These are phyloP conservation scores for Ophiostoma quercus DNA, from an alignment of 2,329 filamentous ascomycete genomes.

Conservation along the genomic window DNA sequence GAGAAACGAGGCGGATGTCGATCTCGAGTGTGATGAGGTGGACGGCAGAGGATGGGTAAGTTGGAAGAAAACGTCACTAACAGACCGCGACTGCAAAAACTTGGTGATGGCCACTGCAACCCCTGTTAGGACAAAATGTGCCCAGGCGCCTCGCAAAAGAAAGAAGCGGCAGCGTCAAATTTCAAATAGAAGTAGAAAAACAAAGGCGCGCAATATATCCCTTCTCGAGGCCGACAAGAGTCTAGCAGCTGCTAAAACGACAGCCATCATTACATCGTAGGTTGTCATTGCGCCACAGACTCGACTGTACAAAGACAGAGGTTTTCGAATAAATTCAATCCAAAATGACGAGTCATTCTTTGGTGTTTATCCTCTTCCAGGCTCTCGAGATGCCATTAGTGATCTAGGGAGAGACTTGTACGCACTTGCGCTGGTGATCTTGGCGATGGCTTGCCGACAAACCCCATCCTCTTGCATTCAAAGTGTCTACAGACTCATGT, in stretches of 20 bases:
- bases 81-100: not conserved
- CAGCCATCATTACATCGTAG: not conserved
- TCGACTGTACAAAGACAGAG: too few relatives aligned
- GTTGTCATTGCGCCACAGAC: too few relatives aligned
- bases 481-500: not conserved
- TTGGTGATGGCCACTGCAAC: not conserved
- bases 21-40: not conserved
- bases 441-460: not conserved
- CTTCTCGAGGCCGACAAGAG: not conserved
- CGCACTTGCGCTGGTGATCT: not conserved
- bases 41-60: not conserved
- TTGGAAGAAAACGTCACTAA: not conserved
- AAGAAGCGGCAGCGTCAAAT: not conserved
- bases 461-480: constrained; percentile 3
- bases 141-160: not conserved
- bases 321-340: not conserved
- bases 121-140: not conserved
- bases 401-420: not conserved
- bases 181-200: constrained; percentile 10
- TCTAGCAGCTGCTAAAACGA: not conserved
- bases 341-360: constrained; percentile 1
- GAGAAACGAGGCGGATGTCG: not conserved
- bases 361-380: not conserved
- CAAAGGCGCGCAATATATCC: constrained; percentile 5
- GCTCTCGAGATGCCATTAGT: not conserved